Base-by-base conservation (phyloP, 2,329 filamentous ascomycete species). In the Drechslerella dactyloides region DNA sequence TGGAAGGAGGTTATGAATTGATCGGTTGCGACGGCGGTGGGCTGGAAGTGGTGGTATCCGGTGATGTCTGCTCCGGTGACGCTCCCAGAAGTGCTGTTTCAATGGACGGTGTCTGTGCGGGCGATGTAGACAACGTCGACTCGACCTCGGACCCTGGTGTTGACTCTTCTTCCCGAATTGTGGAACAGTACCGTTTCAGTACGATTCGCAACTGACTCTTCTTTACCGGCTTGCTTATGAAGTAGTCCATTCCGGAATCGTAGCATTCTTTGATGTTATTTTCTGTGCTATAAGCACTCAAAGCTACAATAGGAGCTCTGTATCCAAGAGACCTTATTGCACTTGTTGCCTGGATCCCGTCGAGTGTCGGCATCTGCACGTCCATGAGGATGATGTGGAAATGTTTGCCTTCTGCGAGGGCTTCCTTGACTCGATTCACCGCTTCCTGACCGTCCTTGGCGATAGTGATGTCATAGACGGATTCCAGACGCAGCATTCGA, bases 371-470 rank as follows among this genome's bases (percentile, higher is more conserved):
- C 93, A 97, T 97, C 76, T 86, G 91, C 6, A 96, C 89, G 76
- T 97, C 93, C 93, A 96, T 97, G 78, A 96, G 94, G 74, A 97
- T 93, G 24, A 97, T 83, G 75, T 96, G 91, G 78, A 93, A 96
- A 1, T 85, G 85, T 61, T 85, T 83, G 58, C 88, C 85, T 27
- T 84, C 85, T 55, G 88, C 86, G 89, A 96, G 94, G 74, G 87
- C 89, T 15, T 87, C 87, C 78, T 91, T 93, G 74, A 96, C 92
- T 27, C 89, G 83, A 73, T 96, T 91, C 69, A 92, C 90, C 0
- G 93, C 93, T 80, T 96, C 90, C 79, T 96, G 90, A 0, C 89
- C 90, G 76, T 91, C 89, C 78, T 91, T 90, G 58, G 92, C 93
- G 56, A 96, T 89, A 0, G 90, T 93, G 15, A 96, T 91, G 78